A percentile compares a stretch with the other conserved stretches of the same genome.
Evolutionary conservation across 768 basidiomycete genomes (phyloP).

Genomic region (Xerocomus brunneocitrinus): DNA sequence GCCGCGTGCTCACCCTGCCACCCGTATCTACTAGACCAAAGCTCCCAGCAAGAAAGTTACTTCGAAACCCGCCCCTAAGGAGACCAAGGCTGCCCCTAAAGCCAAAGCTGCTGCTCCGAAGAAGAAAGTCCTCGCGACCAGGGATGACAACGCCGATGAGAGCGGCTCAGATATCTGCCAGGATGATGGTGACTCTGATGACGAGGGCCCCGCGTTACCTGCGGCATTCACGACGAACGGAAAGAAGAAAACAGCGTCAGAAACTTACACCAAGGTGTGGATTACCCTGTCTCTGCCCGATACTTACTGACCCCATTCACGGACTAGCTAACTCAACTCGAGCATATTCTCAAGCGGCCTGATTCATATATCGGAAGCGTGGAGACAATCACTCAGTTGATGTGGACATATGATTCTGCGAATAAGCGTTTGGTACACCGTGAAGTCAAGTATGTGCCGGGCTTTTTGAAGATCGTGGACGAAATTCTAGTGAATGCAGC

Average conservation of each 20-base stretch:
- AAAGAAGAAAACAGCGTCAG: constrained; percentile 86
- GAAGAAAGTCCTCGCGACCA: constrained; percentile 67
- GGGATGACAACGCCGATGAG: constrained; percentile 58
- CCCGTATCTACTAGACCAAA: constrained; percentile 23
- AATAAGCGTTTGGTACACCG: constrained; percentile 78
- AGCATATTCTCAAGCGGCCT: constrained; percentile 89
- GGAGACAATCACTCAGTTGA: constrained; percentile 76
- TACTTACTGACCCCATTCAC: neutral
- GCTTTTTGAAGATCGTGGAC: constrained; percentile 99
- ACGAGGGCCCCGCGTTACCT: constrained; percentile 32
- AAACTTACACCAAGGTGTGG: constrained; percentile 84
- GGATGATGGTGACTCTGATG: constrained; percentile 35
- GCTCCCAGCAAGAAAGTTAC: constrained; percentile 39
- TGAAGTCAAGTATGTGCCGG: constrained; percentile 89
- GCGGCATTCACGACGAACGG: constrained; percentile 28
- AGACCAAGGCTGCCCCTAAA: constrained; percentile 44
- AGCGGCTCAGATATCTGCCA: constrained; percentile 41
- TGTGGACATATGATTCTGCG: constrained; percentile 93
- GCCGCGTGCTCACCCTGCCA: constrained; percentile 14
- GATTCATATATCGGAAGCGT: constrained; percentile 97
- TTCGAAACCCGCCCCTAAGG: constrained; percentile 39
- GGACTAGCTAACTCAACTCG: constrained; percentile 81
- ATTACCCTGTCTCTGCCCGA: neutral
- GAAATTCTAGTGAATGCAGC: constrained; percentile 99
- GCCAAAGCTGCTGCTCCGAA: constrained; percentile 50